A percentile compares a stretch with the other conserved stretches of the same genome.
Conservation (phyloP, 805 yeast genomes). For the Wickerhamiella domercqiae region DNA sequence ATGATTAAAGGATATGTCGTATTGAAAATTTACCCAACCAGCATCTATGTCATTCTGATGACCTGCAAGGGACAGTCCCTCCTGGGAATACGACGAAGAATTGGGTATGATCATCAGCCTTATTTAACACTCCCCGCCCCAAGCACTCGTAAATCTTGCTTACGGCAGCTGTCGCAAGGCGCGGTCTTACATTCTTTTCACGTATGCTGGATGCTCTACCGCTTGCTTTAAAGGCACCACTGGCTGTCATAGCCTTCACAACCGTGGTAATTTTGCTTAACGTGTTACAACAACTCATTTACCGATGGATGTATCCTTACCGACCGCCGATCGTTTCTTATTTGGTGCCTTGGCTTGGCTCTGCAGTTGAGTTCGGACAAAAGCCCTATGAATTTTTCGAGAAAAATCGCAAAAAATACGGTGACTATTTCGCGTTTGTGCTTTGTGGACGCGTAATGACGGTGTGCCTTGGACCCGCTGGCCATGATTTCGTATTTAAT, state of each 20-base stretch:
- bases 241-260: constrained; percentile 9
- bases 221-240: constrained; percentile 19
- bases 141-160: no score
- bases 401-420: constrained; percentile 62
- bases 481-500: constrained; percentile 91
- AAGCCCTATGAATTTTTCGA: constrained; percentile 85
- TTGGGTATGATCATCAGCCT: no score
- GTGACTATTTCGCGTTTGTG: constrained; percentile 85
- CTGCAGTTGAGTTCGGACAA: constrained; percentile 79
- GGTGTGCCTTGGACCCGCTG: constrained; percentile 91
- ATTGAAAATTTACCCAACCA: no score
- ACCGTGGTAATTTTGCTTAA: constrained; percentile 19
- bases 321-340: constrained; percentile 83
- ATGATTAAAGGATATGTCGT: no score
- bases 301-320: constrained; percentile 30
- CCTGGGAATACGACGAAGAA: no score
- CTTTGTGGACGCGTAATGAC: constrained; percentile 86
- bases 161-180: no score
- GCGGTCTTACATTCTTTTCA: no score
- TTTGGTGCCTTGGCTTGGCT: constrained; percentile 93
- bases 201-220: no score
- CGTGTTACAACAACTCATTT: constrained; percentile 22
- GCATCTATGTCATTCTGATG: no score
- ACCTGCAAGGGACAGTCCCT: no score
- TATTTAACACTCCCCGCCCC: no score